A percentile compares a stretch with the other conserved stretches of the same genome.
phyloP scores from a whole-genome alignment of 1,284 basidiomycete genomes.

The Trichosporon asahii region DNA sequence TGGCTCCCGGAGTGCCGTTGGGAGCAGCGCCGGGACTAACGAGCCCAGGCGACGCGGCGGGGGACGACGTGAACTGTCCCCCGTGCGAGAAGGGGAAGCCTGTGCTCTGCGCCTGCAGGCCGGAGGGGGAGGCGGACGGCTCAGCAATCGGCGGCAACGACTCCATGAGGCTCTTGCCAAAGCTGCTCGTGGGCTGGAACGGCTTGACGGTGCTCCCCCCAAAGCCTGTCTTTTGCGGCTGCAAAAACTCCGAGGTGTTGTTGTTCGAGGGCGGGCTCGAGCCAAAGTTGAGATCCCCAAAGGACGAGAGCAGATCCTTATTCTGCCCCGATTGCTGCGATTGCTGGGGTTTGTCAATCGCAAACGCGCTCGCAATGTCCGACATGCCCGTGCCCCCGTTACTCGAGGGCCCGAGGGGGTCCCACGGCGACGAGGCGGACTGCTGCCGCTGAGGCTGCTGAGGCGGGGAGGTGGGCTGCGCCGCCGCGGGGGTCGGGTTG shows the following conservation, averaged over 20 bases:
- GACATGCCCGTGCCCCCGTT: constrained; percentile 32
- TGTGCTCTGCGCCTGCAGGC: constrained; percentile 24
- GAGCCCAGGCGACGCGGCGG: background rate
- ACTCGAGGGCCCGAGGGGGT: constrained; percentile 12
- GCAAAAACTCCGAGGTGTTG: constrained; percentile 54
- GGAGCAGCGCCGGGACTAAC: background rate
- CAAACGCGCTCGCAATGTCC: constrained; percentile 47
- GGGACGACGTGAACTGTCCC: background rate
- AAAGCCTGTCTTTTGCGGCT: constrained; percentile 77
- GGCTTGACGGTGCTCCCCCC: constrained; percentile 66
- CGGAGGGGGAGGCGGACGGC: constrained; percentile 17
- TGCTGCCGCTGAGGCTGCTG: constrained; percentile 15
- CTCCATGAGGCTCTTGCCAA: constrained; percentile 76
- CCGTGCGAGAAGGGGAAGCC: constrained; percentile 25
- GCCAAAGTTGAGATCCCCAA: background rate
- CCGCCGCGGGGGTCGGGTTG: background rate
- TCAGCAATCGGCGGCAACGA: constrained; percentile 61
- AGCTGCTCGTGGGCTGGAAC: constrained; percentile 86
- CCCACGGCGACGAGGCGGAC: constrained; percentile 10
- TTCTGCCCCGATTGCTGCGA: background rate
- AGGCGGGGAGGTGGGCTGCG: constrained; percentile 5
- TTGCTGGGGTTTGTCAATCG: constrained; percentile 27
- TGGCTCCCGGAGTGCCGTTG: background rate
- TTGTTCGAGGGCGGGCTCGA: constrained; percentile 17
- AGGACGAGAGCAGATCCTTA: background rate